Conservation (phyloP, 2,329 filamentous ascomycete genomes). For the Trichoderma sp. region DNA sequence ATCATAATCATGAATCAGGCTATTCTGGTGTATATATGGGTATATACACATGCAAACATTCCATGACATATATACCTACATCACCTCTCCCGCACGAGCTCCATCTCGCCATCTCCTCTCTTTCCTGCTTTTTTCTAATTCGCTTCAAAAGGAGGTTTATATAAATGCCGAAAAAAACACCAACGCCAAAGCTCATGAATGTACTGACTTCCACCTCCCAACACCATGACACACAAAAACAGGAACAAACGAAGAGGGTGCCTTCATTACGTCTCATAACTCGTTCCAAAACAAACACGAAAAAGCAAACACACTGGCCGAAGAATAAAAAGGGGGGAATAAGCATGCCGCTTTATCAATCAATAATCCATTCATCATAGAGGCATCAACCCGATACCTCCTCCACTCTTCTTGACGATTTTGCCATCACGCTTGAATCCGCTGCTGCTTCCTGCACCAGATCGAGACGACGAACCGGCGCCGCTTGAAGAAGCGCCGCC, state of each 20-base stretch:
- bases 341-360: background rate
- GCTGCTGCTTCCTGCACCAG: constrained; percentile 21
- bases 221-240: background rate
- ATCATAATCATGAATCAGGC: background rate
- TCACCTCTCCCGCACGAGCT: background rate
- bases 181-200: constrained; percentile 10
- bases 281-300: background rate
- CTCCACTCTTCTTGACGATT: constrained; percentile 34
- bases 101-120: background rate
- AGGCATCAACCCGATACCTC: constrained; percentile 40
- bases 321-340: background rate
- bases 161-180: constrained; percentile 15
- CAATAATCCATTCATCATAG: constrained; percentile 26
- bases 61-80: background rate
- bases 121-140: background rate
- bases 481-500: constrained; percentile 26
- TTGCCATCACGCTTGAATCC: constrained; percentile 30
- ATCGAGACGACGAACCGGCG: constrained; percentile 22
- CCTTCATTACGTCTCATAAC: background rate
- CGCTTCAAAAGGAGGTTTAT: background rate
- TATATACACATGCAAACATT: background rate
- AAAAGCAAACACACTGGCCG: background rate
- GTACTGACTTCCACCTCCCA: background rate
- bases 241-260: background rate
- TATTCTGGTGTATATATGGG: background rate